Evolutionary conservation across 108 stramenopile species (phyloP), one percentile per base, ranked within the genome.

Genomic region (Discostella pseudostelligera): DNA sequence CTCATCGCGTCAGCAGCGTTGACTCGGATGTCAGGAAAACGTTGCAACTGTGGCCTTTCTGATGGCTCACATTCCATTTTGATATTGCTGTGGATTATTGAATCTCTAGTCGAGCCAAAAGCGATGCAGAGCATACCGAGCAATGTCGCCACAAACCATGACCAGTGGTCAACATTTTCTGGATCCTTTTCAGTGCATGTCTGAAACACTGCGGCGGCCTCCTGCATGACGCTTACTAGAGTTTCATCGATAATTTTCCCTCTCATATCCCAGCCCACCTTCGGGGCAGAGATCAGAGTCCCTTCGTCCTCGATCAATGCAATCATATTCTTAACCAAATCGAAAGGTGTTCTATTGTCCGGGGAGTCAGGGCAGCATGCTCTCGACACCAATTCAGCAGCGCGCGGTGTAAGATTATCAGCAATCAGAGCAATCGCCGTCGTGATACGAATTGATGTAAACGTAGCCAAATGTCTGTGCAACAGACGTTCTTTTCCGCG

Each of bases 91-190:
- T 29, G 25, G 8, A 26, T 1, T 39, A 35, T 32, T 43, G 14
- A 39, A 46, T 55, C 45, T 4, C 58, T 8, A 4, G 57, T 8
- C 26, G 62, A 13, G 17, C 75, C 68, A 32, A 68, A 76, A 54
- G 60, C 56, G 37, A 76, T 46, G 58, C 75, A 76, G 28, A 76
- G 62, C 47, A 68, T 47, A 0, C 75, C 75, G 20, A 69, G 62
- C 26, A 54, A 51, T 20, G 68, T 65, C 16, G 68, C 75, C n/a
- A 76, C 63, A 59, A 69, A 76, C 75, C 75, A 76, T 37, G 68
- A 59, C 75, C 75, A 76, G 36, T 69, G 55, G 36, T 76, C 62
- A 26, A 76, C 58, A 28, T 59, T 55, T 24, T 50, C 61, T 3
- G 68, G 68, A 16, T 69, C 75, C 13, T 36, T 55, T 53, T 69